Evolutionary conservation across 1,139 yeast genomes (phyloP).

Genomic region (Sugiyamaella neomexicana): DNA sequence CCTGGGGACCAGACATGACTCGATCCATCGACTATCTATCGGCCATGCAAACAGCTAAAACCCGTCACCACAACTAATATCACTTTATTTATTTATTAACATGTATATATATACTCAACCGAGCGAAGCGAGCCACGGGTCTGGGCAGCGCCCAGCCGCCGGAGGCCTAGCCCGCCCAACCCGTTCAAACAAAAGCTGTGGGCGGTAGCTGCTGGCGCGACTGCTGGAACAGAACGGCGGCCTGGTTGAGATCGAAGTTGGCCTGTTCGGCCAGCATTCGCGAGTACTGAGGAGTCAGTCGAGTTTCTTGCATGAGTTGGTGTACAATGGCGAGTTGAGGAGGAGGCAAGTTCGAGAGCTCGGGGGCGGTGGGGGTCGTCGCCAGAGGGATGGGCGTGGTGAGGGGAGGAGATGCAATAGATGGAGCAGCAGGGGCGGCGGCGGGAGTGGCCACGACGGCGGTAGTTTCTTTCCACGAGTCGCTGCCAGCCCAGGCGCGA

Average conservation of each 20-base stretch:
- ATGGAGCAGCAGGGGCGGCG: constrained; percentile 26
- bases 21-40: constrained; percentile 19
- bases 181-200: constrained; percentile 47
- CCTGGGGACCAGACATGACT: constrained; percentile 14
- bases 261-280: constrained; percentile 87
- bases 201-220: constrained; percentile 58
- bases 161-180: background rate
- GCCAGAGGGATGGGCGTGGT: constrained; percentile 30
- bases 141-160: constrained; percentile 8
- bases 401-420: constrained; percentile 7
- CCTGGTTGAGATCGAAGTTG: constrained; percentile 74
- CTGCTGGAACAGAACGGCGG: constrained; percentile 68
- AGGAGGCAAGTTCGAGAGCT: constrained; percentile 43
- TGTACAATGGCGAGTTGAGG: constrained; percentile 66
- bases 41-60: background rate
- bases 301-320: constrained; percentile 69
- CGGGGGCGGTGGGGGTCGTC: constrained; percentile 28
- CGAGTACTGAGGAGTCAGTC: constrained; percentile 74
- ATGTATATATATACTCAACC: background rate
- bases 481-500: constrained; percentile 58
- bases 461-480: constrained; percentile 53
- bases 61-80: background rate
- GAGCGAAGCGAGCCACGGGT: background rate
- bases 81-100: background rate
- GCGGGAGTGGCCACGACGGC: constrained; percentile 24